These are phyloP conservation scores for Pseudomonodictys pantanalensis DNA, from an alignment of 495 filamentous ascomycete genomes.

Conservation along the genomic window DNA sequence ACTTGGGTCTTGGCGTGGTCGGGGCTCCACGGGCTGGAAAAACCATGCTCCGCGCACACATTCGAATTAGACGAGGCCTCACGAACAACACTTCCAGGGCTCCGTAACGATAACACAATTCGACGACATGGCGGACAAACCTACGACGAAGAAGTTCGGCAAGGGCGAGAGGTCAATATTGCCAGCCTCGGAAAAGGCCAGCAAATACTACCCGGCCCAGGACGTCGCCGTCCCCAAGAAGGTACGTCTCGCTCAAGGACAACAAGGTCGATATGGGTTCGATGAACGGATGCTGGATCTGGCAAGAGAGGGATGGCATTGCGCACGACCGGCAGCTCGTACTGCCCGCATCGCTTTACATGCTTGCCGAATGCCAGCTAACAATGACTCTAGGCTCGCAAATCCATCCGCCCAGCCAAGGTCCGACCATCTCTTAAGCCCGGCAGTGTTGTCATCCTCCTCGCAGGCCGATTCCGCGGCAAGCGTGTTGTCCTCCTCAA, in stretches of 20 bases:
- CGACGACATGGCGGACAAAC: conserved; percentile 37
- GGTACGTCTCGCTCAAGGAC: conserved; percentile 54
- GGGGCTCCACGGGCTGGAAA: background rate
- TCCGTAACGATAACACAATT: conserved; percentile 14
- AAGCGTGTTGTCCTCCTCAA: conserved; percentile 99
- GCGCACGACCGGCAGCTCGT: too few species aligned
- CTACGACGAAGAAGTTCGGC: conserved; percentile 91
- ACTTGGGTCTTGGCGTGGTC: background rate
- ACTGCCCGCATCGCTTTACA: background rate
- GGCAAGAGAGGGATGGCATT: too few species aligned
- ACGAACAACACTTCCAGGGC: too few species aligned
- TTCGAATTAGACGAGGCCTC: background rate
- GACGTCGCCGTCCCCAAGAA: conserved; percentile 88
- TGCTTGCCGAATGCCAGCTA: conserved; percentile 18
- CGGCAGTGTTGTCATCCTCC: conserved; percentile 94
- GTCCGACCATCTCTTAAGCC: conserved; percentile 83
- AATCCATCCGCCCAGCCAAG: conserved; percentile 80
- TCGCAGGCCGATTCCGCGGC: conserved; percentile 99
- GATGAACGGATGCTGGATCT: too few species aligned
- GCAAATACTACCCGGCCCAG: conserved; percentile 99
- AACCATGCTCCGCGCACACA: background rate
- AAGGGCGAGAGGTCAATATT: conserved; percentile 92
- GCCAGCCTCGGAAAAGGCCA: conserved; percentile 79
- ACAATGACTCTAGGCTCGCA: conserved; percentile 70
- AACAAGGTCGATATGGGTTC: background rate